These are phyloP conservation scores for Zygosaccharomyces bailii DNA, from an alignment of 805 yeast genomes.

Conservation along the genomic window DNA sequence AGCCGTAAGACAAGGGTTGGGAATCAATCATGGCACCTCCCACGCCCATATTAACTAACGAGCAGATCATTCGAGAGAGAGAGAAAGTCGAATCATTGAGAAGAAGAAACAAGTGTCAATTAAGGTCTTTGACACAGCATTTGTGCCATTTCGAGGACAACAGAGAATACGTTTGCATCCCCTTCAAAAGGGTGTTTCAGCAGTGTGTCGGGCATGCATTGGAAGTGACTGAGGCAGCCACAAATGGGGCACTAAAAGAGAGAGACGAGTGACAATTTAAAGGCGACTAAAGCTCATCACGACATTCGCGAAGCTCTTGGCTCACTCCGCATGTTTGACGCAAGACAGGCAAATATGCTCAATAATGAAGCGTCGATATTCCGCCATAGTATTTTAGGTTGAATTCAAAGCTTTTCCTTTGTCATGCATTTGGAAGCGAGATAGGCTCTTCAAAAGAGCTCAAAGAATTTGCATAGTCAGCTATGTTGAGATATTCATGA, in stretches of 20 bases:
- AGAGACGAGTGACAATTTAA: neutral
- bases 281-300: no score
- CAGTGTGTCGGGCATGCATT: slow-evolving; percentile 36
- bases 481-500: no score
- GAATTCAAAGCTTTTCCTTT: no score
- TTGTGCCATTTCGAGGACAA: slow-evolving; percentile 46
- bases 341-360: no score
- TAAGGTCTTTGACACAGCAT: slow-evolving; percentile 43
- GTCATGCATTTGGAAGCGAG: no score
- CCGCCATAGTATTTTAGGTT: no score
- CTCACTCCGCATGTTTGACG: no score
- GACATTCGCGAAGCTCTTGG: no score
- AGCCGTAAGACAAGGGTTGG: no score
- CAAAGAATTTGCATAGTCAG: no score
- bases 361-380: no score
- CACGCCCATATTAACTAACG: slow-evolving; percentile 42
- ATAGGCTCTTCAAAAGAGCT: no score
- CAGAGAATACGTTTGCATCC: slow-evolving; percentile 42
- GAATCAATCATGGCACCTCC: slow-evolving; percentile 57
- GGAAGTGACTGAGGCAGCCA: slow-evolving; percentile 40
- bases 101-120: slow-evolving; percentile 30
- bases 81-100: slow-evolving; percentile 33
- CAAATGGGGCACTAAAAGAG: slow-evolving; percentile 33
- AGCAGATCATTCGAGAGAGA: slow-evolving; percentile 15
- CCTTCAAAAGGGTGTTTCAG: slow-evolving; percentile 47